Base-by-base conservation (phyloP, 371 early-diverging fungal genomes). In the Encephalitozoon cuniculi region DNA sequence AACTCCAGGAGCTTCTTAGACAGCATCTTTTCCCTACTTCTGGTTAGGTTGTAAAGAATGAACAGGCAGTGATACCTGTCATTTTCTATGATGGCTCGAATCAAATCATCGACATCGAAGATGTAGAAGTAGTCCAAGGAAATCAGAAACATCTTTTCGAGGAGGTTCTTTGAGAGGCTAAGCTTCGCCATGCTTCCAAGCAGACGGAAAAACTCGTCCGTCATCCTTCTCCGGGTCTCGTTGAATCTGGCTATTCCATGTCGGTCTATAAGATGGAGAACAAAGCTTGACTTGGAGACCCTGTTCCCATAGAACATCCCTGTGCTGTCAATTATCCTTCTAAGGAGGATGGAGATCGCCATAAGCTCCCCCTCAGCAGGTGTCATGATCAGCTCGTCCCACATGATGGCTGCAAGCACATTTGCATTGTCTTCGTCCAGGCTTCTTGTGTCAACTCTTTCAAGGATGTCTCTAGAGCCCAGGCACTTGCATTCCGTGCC, bases 331-430 rank as follows among this genome's bases (percentile, higher is more conserved):
- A 72, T 72, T 9, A 64, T 46, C n/a, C 11, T 64, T 21, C 7
- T 44, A 34, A 72, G 15, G 9, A 72, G 39, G 51, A 46, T 51
- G 6, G 51, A 28, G 34, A 72, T 40, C 2, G 73, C 25, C 11
- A 15, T 49, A 18, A 72, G 43, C 64, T 72, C 73, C 12, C 37
- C 46, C 32, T 72, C 52, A 44, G 25, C 64, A 8, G 73, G 73
- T 1, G 37, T 37, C 1, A 46, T 64, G 28, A 32, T 32, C 6
- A 72, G 59, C 46, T 72, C 73, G 3, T 72, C 32, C 73, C 73
- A 72, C 12, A 59, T 0, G 5, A 43, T 40, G n/a, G 71, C 59
- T 26, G 55, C 43, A 43, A 59, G 59, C 3, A 59, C 30, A 51
- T 71, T 71, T 23, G 43, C 46, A 39, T 65, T 65, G 6, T 65